Evolutionary conservation across 441 rosid species (phyloP).

Genomic region (Capsella rubella): DNA sequence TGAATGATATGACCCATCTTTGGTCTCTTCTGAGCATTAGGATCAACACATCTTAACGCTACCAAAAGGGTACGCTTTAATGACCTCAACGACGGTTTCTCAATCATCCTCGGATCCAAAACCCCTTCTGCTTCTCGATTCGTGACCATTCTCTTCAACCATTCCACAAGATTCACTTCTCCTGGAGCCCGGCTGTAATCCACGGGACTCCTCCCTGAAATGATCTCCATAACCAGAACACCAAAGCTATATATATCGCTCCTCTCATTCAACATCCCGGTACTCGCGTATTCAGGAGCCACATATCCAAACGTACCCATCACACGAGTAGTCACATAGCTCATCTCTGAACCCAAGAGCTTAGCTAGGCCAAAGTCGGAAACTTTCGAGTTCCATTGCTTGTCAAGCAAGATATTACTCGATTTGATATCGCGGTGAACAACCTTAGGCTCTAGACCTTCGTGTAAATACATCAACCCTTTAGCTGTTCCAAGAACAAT

Average conservation of each 20-base stretch:
- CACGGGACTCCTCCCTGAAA: constrained; percentile 91
- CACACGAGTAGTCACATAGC: constrained; percentile 89
- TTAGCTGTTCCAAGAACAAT: constrained; percentile 85
- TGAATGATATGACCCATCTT: constrained; percentile 96
- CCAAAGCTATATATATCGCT: constrained; percentile 94
- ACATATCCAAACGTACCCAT: constrained; percentile 98
- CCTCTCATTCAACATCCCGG: constrained; percentile 95
- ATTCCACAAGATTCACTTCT: constrained; percentile 92
- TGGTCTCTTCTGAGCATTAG: constrained; percentile 87
- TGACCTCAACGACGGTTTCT: constrained; percentile 79
- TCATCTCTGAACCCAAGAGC: constrained; percentile 80
- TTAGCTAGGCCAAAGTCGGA: constrained; percentile 96
- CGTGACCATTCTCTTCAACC: constrained; percentile 87
- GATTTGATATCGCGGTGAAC: constrained; percentile 92
- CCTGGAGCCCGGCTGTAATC: constrained; percentile 83
- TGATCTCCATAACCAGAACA: constrained; percentile 85
- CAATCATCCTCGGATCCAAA: constrained; percentile 77
- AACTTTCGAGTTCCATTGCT: constrained; percentile 87
- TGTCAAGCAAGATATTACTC: constrained; percentile 91
- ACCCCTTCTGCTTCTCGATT: constrained; percentile 76
- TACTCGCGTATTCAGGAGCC: constrained; percentile 95
- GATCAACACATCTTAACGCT: constrained; percentile 91
- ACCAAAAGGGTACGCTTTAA: constrained; percentile 83
- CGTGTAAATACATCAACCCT: constrained; percentile 91
- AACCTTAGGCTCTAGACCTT: constrained; percentile 95